These are phyloP conservation scores for Carallia pectinifolia DNA, from an alignment of 345 rosid genomes.

Conservation along the genomic window DNA sequence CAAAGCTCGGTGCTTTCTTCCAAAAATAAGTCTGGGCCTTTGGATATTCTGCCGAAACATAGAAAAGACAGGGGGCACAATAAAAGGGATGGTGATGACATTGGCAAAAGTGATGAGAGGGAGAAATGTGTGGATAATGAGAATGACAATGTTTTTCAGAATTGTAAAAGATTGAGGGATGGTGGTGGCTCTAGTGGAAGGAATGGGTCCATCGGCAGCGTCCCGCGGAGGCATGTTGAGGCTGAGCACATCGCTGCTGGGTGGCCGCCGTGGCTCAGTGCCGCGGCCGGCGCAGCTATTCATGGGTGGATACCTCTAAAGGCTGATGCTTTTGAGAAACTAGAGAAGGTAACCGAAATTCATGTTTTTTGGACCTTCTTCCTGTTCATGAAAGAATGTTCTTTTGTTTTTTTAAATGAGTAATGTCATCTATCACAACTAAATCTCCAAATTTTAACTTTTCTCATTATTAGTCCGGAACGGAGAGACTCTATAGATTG, in stretches of 20 bases:
- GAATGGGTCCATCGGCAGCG: conserved; percentile 34
- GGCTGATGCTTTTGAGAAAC: conserved; percentile 69
- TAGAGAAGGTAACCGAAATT: conserved; percentile 55
- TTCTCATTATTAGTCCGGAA: too few species aligned
- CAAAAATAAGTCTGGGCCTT: conserved; percentile 29
- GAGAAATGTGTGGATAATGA: conserved; percentile 29
- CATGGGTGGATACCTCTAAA: conserved; percentile 68
- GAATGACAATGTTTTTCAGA: background rate
- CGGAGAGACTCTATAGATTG: background rate
- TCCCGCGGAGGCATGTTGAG: conserved; percentile 41
- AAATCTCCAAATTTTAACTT: too few species aligned
- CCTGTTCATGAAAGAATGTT: too few species aligned
- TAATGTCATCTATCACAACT: too few species aligned
- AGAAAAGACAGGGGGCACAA: background rate
- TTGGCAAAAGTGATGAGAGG: conserved; percentile 18
- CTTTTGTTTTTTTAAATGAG: too few species aligned
- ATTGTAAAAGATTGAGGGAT: conserved; percentile 27
- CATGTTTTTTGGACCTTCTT: background rate
- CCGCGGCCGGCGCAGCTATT: conserved; percentile 65
- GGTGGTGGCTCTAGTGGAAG: conserved; percentile 32
- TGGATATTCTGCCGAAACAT: conserved; percentile 10
- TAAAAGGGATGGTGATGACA: background rate
- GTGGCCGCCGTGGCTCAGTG: conserved; percentile 78
- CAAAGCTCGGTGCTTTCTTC: conserved; percentile 20
- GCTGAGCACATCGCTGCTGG: conserved; percentile 72